These are phyloP conservation scores for Cyclocybe cylindracea DNA, from an alignment of 768 basidiomycete species.

Conservation along the genomic window DNA sequence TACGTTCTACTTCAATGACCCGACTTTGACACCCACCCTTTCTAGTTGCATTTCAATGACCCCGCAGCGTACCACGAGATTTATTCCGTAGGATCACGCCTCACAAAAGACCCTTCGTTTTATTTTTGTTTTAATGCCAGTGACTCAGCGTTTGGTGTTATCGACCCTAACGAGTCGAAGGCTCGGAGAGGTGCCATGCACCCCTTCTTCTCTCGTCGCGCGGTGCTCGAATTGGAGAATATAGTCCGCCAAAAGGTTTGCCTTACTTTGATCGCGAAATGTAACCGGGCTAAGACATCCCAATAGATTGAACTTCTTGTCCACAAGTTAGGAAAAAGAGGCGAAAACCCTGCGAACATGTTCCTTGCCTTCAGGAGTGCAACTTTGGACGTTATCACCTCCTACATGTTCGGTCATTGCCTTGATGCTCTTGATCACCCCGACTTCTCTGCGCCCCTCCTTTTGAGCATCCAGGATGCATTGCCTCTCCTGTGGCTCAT, in stretches of 20 bases:
- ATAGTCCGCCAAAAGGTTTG: slow-evolving; percentile 32
- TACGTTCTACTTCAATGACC: not conserved
- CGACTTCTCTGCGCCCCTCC: slow-evolving; percentile 34
- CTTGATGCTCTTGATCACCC: slow-evolving; percentile 30
- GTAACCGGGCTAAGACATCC: not conserved
- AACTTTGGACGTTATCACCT: slow-evolving; percentile 43
- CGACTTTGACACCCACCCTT: not conserved
- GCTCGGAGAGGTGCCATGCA: slow-evolving; percentile 29
- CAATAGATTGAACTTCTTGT: slow-evolving; percentile 34
- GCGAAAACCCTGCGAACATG: slow-evolving; percentile 30
- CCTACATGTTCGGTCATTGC: slow-evolving; percentile 39
- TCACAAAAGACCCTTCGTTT: slow-evolving; percentile 38
- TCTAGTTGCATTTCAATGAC: slow-evolving; percentile 40
- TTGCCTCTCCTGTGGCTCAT: slow-evolving; percentile 30
- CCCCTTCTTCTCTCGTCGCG: slow-evolving; percentile 39
- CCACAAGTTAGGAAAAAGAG: slow-evolving; percentile 13
- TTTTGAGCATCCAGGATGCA: slow-evolving; percentile 29
- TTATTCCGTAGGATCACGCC: slow-evolving; percentile 33
- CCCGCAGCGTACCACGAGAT: slow-evolving; percentile 33
- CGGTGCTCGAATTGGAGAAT: slow-evolving; percentile 35
- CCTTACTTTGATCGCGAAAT: not conserved
- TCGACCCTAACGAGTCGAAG: slow-evolving; percentile 33
- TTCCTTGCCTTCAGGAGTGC: slow-evolving; percentile 42
- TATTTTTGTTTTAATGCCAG: slow-evolving; percentile 38
- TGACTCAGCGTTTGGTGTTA: slow-evolving; percentile 35